Conservation (phyloP, 1,284 basidiomycete species). For the Exobasidium cylindrosporum region DNA sequence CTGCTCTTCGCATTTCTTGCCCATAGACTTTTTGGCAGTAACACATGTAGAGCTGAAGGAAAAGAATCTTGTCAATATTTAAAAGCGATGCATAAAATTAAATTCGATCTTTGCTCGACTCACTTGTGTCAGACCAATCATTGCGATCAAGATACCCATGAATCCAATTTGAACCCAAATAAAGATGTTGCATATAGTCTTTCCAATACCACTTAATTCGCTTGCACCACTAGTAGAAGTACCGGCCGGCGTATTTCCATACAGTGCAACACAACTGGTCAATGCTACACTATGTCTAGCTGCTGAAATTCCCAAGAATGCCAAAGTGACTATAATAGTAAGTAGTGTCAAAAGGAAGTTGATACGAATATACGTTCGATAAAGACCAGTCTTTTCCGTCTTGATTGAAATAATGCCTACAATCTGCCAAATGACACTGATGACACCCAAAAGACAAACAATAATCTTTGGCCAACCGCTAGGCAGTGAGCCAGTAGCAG, state of each 20-base stretch:
- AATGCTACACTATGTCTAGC: slow-evolving; percentile 35
- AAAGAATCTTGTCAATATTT: not conserved
- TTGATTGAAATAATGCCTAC: slow-evolving; percentile 39
- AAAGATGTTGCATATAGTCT: slow-evolving; percentile 47
- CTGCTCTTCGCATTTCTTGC: slow-evolving; percentile 18
- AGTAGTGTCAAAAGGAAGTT: slow-evolving; percentile 43
- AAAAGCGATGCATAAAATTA: not conserved
- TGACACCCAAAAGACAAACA: slow-evolving; percentile 41
- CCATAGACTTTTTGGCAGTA: slow-evolving; percentile 46
- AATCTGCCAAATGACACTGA: slow-evolving; percentile 45
- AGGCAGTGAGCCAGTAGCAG: slow-evolving; percentile 40
- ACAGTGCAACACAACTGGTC: slow-evolving; percentile 29
- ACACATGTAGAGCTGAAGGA: slow-evolving; percentile 52
- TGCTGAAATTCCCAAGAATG: slow-evolving; percentile 40
- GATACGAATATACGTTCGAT: slow-evolving; percentile 47
- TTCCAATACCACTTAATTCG: slow-evolving; percentile 21
- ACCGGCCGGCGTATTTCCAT: slow-evolving; percentile 25
- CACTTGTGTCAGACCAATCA: slow-evolving; percentile 43
- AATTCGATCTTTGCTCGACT: not conserved
- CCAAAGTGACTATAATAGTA: slow-evolving; percentile 35
- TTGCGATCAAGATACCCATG: slow-evolving; percentile 42
- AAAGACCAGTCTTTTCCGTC: slow-evolving; percentile 36
- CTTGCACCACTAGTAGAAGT: slow-evolving; percentile 11
- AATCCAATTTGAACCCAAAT: slow-evolving; percentile 51
- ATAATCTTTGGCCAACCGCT: slow-evolving; percentile 40